A percentile compares a stretch with the other conserved stretches of the same genome.
phyloP scores from a whole-genome alignment of 2,329 filamentous ascomycete genomes.

The Daldinia sp. region DNA sequence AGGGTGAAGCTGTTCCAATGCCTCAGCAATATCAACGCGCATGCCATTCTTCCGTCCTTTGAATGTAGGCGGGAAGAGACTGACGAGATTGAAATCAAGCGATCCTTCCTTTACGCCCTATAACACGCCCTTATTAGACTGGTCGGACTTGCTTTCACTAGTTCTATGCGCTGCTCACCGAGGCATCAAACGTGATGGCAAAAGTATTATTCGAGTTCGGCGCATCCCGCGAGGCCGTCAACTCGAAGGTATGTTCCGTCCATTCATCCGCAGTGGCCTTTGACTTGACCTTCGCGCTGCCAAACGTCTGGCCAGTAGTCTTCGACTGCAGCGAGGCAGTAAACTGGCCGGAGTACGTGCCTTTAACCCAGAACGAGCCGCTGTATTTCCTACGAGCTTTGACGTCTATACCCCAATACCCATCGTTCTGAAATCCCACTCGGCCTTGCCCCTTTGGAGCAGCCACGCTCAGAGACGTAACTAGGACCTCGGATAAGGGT shows the following conservation, averaged over 20 bases:
- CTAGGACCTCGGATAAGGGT: slow-evolving; percentile 62
- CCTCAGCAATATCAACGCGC: slow-evolving; percentile 62
- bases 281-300: slow-evolving; percentile 56
- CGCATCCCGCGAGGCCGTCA: slow-evolving; percentile 55
- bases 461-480: slow-evolving; percentile 59
- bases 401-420: slow-evolving; percentile 66
- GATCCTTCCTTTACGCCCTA: slow-evolving; percentile 51
- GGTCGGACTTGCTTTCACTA: not conserved
- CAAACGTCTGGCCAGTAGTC: slow-evolving; percentile 55
- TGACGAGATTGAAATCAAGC: slow-evolving; percentile 66
- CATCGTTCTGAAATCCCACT: slow-evolving; percentile 61
- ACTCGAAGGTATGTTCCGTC: slow-evolving; percentile 59
- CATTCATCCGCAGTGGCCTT: slow-evolving; percentile 53
- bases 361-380: slow-evolving; percentile 63
- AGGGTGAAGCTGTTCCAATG: slow-evolving; percentile 60
- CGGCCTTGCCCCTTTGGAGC: slow-evolving; percentile 46
- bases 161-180: slow-evolving; percentile 29
- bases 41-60: slow-evolving; percentile 66
- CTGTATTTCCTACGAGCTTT: slow-evolving; percentile 55
- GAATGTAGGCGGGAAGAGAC: slow-evolving; percentile 67
- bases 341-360: slow-evolving; percentile 56
- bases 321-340: slow-evolving; percentile 57
- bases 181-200: slow-evolving; percentile 60
- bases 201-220: slow-evolving; percentile 66
- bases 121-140: slow-evolving; percentile 5